Percentiles rank a stretch among this genome's conserved stretches.
phyloP scores from a whole-genome alignment of 2,329 filamentous ascomycete species.

The Verticillium dahliae region DNA sequence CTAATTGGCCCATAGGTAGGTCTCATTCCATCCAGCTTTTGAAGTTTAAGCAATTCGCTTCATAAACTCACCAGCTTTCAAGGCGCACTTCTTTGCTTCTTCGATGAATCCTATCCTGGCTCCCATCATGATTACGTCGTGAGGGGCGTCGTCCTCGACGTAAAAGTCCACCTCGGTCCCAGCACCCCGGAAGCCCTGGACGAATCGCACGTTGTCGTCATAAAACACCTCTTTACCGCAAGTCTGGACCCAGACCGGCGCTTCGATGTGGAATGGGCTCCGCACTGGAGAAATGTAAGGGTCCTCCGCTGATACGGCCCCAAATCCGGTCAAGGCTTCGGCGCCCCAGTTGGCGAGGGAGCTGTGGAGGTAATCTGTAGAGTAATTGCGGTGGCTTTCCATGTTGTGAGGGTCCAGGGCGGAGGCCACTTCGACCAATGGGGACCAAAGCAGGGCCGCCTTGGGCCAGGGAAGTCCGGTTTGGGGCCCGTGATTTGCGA shows the following conservation, averaged over 20 bases:
- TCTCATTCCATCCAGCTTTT: no score
- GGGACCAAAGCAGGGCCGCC: neutral
- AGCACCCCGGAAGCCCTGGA: neutral
- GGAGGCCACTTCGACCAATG: neutral
- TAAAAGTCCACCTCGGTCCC: neutral
- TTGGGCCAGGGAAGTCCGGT: neutral
- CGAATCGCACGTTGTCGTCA: neutral
- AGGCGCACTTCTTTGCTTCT: neutral
- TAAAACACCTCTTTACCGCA: neutral
- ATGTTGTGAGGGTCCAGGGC: neutral
- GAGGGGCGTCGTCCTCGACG: neutral
- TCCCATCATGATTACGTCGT: neutral
- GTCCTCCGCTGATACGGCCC: neutral
- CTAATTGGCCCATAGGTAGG: no score
- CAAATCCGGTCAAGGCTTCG: neutral
- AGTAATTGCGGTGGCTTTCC: neutral
- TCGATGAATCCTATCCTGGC: neutral
- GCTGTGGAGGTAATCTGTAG: neutral
- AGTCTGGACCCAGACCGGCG: neutral
- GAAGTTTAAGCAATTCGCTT: neutral
- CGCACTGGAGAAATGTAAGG: neutral
- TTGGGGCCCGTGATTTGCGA: conserved; percentile 2
- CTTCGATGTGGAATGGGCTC: neutral
- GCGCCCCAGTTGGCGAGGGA: neutral
- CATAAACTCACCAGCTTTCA: neutral